phyloP scores from a whole-genome alignment of 352 stramenopile species.

The Phytophthora multivora region DNA sequence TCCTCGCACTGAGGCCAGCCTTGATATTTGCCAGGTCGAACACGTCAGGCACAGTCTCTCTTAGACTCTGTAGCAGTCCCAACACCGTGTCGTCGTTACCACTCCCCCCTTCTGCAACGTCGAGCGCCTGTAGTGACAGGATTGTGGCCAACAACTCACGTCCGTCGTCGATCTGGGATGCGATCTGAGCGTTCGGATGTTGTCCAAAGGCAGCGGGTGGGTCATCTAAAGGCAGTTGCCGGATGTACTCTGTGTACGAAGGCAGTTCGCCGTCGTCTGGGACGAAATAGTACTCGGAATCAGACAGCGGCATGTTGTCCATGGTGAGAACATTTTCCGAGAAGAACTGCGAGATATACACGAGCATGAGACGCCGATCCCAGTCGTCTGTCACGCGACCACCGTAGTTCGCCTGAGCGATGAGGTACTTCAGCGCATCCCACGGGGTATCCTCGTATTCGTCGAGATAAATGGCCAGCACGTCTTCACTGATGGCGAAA shows the following conservation, averaged over 20 bases:
- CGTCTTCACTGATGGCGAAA: conserved; percentile 96
- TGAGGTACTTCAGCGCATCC: conserved; percentile 96
- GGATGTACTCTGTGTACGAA: conserved; percentile 92
- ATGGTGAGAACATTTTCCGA: conserved; percentile 86
- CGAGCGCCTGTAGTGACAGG: conserved; percentile 87
- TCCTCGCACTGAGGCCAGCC: conserved; percentile 59
- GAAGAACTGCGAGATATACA: conserved; percentile 97
- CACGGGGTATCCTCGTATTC: conserved; percentile 93
- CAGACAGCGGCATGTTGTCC: conserved; percentile 87
- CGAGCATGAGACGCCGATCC: conserved; percentile 95
- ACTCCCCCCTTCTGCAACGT: conserved; percentile 81
- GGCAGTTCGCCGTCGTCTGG: conserved; percentile 90
- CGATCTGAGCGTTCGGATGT: conserved; percentile 96
- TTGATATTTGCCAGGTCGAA: conserved; percentile 91
- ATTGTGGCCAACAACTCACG: conserved; percentile 90
- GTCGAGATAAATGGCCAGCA: conserved; percentile 95
- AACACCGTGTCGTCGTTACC: conserved; percentile 92
- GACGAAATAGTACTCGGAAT: conserved; percentile 94
- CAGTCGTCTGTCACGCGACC: conserved; percentile 96
- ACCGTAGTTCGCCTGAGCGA: conserved; percentile 96
- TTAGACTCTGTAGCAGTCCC: conserved; percentile 76
- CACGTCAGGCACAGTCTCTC: conserved; percentile 88
- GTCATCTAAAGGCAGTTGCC: conserved; percentile 89
- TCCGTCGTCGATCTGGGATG: conserved; percentile 94
- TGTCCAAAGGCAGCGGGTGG: conserved; percentile 94